Conservation (phyloP, 1,284 basidiomycete species). For the Hemileia vastatrix region DNA sequence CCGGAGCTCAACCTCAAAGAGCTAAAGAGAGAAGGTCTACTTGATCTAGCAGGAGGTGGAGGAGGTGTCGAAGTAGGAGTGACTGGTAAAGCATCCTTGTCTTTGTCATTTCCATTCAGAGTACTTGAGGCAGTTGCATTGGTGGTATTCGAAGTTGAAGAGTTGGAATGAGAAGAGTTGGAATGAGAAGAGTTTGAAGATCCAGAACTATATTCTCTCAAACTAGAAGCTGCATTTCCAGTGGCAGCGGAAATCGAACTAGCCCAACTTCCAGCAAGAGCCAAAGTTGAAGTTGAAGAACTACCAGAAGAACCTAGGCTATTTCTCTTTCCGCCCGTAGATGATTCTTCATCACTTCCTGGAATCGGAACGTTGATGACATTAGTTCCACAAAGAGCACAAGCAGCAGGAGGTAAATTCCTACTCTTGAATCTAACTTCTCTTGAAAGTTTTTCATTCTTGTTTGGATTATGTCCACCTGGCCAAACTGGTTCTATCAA, state of each 20-base stretch:
- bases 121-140: neutral
- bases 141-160: neutral
- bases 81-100: neutral
- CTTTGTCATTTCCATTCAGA: neutral
- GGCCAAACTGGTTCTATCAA: constrained; percentile 72
- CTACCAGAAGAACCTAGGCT: neutral
- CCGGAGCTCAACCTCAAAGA: neutral
- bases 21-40: neutral
- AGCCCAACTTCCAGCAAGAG: constrained; percentile 3
- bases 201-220: neutral
- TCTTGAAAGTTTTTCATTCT: constrained; percentile 20
- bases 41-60: neutral
- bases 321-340: neutral
- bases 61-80: neutral
- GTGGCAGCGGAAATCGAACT: constrained; percentile 11
- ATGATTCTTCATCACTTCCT: constrained; percentile 22
- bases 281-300: neutral
- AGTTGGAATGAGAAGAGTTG: too few species aligned
- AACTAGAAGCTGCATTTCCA: neutral
- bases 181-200: neutral
- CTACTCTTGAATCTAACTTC: too few species aligned
- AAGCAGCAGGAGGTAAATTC: constrained; percentile 41
- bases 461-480: constrained; percentile 33
- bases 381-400: constrained; percentile 37
- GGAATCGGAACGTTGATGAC: constrained; percentile 36